Conservation (phyloP, 345 rosid species). For the Linum lewisii region DNA sequence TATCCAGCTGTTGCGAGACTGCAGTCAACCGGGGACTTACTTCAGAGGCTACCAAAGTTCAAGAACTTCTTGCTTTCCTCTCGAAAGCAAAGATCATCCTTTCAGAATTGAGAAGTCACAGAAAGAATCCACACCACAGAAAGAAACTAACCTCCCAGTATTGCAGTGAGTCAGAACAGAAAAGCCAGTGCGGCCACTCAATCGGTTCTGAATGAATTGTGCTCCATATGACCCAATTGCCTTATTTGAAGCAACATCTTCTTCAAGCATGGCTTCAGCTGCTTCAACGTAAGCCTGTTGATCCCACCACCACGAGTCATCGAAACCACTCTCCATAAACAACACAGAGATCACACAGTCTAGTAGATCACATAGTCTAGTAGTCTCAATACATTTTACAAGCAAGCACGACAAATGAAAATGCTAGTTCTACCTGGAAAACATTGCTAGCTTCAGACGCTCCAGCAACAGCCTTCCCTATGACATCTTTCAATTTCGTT, state of each 20-base stretch:
- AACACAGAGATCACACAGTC: neutral
- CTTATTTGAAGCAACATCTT: constrained; percentile 85
- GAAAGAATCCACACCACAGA: neutral
- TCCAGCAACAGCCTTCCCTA: constrained; percentile 35
- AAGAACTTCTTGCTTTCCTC: constrained; percentile 1
- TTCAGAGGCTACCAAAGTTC: constrained; percentile 1
- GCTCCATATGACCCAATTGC: constrained; percentile 81
- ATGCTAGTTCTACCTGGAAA: constrained; percentile 38
- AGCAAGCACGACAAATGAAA: neutral
- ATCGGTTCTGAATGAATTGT: constrained; percentile 36
- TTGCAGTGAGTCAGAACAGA: constrained; percentile 92
- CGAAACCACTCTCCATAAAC: neutral
- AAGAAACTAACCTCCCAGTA: constrained; percentile 60
- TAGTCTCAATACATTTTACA: neutral
- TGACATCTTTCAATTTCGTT: constrained; percentile 51
- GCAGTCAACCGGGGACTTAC: constrained; percentile 5
- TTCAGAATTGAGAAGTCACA: neutral
- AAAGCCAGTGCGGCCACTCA: constrained; percentile 33
- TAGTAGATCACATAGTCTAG: neutral
- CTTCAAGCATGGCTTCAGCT: constrained; percentile 74
- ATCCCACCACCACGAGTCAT: neutral
- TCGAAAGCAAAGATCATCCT: neutral
- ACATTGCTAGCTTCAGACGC: constrained; percentile 32
- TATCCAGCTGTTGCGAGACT: constrained; percentile 99
- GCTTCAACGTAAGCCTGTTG: constrained; percentile 63